Conservation (phyloP, 768 basidiomycete genomes). For the Tylopilus sp. region DNA sequence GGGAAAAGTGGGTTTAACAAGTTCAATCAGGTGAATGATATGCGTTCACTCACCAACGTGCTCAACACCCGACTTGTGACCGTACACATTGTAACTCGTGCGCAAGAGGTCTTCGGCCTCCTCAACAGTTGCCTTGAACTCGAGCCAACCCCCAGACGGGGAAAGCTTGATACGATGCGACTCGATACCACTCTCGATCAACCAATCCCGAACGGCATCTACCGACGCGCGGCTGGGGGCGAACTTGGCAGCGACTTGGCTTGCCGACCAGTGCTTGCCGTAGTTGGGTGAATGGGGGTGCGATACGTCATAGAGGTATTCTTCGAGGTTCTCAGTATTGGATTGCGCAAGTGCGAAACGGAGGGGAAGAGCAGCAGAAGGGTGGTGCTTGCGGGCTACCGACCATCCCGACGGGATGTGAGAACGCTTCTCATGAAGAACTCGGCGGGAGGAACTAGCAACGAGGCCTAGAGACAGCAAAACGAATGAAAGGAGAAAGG, state of each 20-base stretch:
- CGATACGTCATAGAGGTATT: conserved; percentile 40
- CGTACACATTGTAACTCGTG: conserved; percentile 41
- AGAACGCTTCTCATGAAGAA: conserved; percentile 28
- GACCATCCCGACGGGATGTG: conserved; percentile 39
- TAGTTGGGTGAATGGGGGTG: conserved; percentile 43
- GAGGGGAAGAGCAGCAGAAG: conserved; percentile 37
- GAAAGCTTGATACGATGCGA: conserved; percentile 33
- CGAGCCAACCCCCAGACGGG: conserved; percentile 38
- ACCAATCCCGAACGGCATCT: conserved; percentile 38
- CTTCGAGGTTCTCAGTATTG: conserved; percentile 39
- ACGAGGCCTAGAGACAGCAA: conserved; percentile 18
- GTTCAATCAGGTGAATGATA: not conserved
- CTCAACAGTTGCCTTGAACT: conserved; percentile 35
- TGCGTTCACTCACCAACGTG: conserved; percentile 33
- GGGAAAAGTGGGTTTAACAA: too few species aligned
- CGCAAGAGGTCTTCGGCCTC: conserved; percentile 45
- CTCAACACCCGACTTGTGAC: conserved; percentile 34
- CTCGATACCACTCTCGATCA: conserved; percentile 35
- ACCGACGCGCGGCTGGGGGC: conserved; percentile 38
- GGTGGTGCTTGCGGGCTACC: conserved; percentile 26
- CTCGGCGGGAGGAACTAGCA: conserved; percentile 8
- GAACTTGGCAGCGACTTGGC: conserved; percentile 39
- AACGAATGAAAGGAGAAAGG: conserved; percentile 22
- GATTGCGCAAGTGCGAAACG: conserved; percentile 44
- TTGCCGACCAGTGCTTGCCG: conserved; percentile 44